These are phyloP conservation scores for Ustilago hordei DNA, from an alignment of 1,284 basidiomycete species.

Conservation along the genomic window DNA sequence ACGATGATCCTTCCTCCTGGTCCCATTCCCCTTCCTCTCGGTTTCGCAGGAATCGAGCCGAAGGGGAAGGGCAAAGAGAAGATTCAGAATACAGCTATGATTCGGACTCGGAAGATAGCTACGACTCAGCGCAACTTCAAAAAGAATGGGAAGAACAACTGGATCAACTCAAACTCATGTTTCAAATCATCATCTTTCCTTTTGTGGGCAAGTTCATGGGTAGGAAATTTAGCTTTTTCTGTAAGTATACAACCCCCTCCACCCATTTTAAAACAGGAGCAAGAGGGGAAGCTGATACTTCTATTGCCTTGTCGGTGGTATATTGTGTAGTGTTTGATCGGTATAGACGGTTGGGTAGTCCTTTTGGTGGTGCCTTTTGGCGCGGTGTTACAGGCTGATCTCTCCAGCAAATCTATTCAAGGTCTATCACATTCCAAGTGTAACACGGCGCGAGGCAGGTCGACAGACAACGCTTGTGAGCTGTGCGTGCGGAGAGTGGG, in stretches of 20 bases:
- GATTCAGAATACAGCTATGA: background rate
- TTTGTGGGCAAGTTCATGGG: conserved; percentile 56
- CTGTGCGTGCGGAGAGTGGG: no score
- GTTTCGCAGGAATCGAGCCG: background rate
- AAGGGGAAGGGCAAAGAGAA: no score
- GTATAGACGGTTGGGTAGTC: conserved; percentile 24
- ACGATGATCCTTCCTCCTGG: conserved; percentile 17
- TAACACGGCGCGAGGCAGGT: no score
- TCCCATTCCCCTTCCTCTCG: background rate
- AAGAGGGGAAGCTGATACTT: background rate
- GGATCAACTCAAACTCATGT: conserved; percentile 43
- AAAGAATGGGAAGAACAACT: conserved; percentile 55
- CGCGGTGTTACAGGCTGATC: background rate
- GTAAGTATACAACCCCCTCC: conserved; percentile 28
- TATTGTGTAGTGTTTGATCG: conserved; percentile 33
- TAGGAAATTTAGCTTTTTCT: conserved; percentile 41
- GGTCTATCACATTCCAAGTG: no score
- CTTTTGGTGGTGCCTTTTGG: conserved; percentile 27
- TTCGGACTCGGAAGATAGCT: background rate
- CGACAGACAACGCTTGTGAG: no score
- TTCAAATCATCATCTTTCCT: conserved; percentile 53
- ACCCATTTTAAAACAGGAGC: background rate
- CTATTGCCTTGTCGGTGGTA: background rate
- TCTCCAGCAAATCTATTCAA: no score
- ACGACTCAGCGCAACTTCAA: conserved; percentile 24